phyloP scores from a whole-genome alignment of 441 rosid species.

The Oxalis stricta region DNA sequence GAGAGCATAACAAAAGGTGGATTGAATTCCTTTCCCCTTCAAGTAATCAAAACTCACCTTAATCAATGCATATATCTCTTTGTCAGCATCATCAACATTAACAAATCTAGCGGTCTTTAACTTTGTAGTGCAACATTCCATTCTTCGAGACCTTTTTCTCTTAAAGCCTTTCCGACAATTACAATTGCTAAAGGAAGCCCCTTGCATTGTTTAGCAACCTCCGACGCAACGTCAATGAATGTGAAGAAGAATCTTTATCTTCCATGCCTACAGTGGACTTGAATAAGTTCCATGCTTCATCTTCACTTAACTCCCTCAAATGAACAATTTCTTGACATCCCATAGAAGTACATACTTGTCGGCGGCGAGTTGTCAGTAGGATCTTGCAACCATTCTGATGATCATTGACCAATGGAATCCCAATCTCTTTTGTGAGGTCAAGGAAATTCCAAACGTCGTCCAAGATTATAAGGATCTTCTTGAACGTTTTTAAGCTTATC shows the following conservation, averaged over 20 bases:
- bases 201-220: neutral
- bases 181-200: slow-evolving; percentile 2
- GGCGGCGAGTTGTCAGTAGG: slow-evolving; percentile 5
- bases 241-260: neutral
- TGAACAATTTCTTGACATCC: neutral
- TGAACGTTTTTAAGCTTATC: too few relatives aligned
- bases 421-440: neutral
- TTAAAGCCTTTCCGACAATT: neutral
- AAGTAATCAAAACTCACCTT: slow-evolving; percentile 8
- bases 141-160: neutral
- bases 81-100: neutral
- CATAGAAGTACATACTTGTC: slow-evolving; percentile 1
- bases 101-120: neutral
- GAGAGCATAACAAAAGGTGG: slow-evolving; percentile 10
- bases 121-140: neutral
- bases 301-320: neutral
- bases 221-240: neutral
- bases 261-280: neutral
- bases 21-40: slow-evolving; percentile 3
- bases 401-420: too few relatives aligned
- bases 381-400: slow-evolving; percentile 7
- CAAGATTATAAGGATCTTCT: slow-evolving; percentile 1
- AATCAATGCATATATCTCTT: neutral
- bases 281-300: slow-evolving; percentile 9
- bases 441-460: slow-evolving; percentile 3